phyloP scores from a whole-genome alignment of 2,329 filamentous ascomycete species.

The Hypoxylon sp. region DNA sequence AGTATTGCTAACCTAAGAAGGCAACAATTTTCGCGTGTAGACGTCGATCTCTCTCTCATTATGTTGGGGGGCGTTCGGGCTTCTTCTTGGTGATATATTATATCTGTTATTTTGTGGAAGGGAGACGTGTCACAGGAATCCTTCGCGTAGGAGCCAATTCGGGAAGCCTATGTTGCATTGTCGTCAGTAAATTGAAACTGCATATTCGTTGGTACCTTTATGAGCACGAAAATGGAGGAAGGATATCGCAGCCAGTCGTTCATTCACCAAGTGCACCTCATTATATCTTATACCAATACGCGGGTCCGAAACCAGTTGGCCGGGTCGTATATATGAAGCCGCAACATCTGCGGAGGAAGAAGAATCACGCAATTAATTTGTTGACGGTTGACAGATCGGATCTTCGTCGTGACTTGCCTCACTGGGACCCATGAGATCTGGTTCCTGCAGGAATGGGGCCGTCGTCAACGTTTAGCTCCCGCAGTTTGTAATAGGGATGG shows the following conservation, averaged over 20 bases:
- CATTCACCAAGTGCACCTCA: background rate
- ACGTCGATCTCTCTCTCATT: constrained; percentile 4
- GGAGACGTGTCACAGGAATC: constrained; percentile 7
- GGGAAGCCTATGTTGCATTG: background rate
- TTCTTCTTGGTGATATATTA: constrained; percentile 5
- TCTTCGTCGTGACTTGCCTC: constrained; percentile 28
- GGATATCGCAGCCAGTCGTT: background rate
- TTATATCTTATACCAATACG: background rate
- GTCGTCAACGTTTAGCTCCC: constrained; percentile 37
- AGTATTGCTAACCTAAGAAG: constrained; percentile 1
- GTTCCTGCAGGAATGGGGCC: constrained; percentile 31
- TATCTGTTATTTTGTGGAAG: too few species aligned
- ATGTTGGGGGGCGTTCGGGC: background rate
- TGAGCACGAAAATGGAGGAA: background rate
- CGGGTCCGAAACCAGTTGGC: constrained; percentile 7
- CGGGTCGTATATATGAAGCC: constrained; percentile 10
- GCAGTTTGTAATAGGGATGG: constrained; percentile 12
- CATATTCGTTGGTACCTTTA: background rate
- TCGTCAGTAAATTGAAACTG: background rate
- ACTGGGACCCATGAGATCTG: constrained; percentile 27
- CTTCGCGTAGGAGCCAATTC: background rate
- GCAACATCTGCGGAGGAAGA: constrained; percentile 15
- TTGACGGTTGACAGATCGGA: constrained; percentile 35
- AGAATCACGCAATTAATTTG: constrained; percentile 13
- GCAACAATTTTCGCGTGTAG: constrained; percentile 7